phyloP scores from a whole-genome alignment of 176 grass and related monocot genomes.

The Calamus simplicifolius region DNA sequence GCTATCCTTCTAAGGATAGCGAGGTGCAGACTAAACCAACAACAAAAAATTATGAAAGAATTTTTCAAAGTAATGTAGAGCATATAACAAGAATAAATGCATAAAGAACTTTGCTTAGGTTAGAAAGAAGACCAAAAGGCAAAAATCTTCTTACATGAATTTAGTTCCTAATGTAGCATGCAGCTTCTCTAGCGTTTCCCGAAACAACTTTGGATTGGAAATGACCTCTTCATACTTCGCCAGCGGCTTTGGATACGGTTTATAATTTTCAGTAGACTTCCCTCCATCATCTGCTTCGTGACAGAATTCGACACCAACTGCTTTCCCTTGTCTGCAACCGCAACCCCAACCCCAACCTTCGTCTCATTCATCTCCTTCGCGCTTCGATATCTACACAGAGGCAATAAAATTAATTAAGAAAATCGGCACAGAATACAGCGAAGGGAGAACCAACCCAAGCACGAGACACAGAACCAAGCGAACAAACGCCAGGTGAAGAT shows the following conservation, averaged over 20 bases:
- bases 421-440: no score
- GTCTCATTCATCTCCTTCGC: conserved; percentile 1
- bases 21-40: no score
- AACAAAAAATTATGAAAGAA: no score
- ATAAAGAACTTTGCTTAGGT: no score
- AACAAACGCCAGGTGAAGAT: no score
- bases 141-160: conserved; percentile 28
- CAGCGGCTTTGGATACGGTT: conserved; percentile 25
- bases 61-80: no score
- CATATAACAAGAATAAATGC: no score
- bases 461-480: no score
- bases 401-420: background rate
- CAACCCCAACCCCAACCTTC: background rate
- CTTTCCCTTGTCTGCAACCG: background rate
- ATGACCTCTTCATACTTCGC: conserved; percentile 33
- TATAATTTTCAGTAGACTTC: background rate
- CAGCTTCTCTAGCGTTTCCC: conserved; percentile 32
- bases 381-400: background rate
- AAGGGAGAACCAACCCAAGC: no score
- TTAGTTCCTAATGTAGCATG: conserved; percentile 33
- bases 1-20: no score
- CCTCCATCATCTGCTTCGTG: no score
- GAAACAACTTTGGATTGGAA: conserved; percentile 21
- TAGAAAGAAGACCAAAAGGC: background rate
- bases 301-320: no score